Evolutionary conservation across 805 yeast genomes (phyloP).

Genomic region (Metschnikowia baotianmanensis): DNA sequence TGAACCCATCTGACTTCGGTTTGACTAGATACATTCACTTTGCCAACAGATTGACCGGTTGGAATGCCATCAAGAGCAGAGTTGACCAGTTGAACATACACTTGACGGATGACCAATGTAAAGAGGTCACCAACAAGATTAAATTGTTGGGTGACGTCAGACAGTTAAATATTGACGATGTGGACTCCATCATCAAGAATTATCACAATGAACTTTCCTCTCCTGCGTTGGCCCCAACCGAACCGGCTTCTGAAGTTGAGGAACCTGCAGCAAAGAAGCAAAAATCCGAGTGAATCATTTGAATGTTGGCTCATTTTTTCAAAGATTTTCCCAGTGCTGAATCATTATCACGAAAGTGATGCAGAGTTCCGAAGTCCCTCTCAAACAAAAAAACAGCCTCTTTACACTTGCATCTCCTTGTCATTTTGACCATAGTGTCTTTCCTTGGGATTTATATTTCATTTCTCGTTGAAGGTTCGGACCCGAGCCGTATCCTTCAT

Average conservation of each 20-base stretch:
- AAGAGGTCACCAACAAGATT: slow-evolving; percentile 53
- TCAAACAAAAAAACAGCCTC: slow-evolving; percentile 7
- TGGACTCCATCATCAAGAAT: slow-evolving; percentile 56
- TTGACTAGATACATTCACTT: slow-evolving; percentile 60
- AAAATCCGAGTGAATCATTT: slow-evolving; percentile 24
- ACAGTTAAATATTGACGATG: slow-evolving; percentile 59
- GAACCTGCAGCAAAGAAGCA: slow-evolving; percentile 41
- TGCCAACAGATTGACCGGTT: slow-evolving; percentile 60
- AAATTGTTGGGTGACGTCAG: slow-evolving; percentile 59
- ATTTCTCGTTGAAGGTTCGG: slow-evolving; percentile 8
- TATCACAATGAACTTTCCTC: slow-evolving; percentile 45
- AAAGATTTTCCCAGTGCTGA: slow-evolving; percentile 7
- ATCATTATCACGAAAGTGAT: slow-evolving; percentile 8
- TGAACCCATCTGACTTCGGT: slow-evolving; percentile 58
- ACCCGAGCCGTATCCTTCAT: neutral
- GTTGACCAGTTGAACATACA: slow-evolving; percentile 58
- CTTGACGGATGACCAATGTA: slow-evolving; percentile 55
- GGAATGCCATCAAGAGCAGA: slow-evolving; percentile 62
- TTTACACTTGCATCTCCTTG: slow-evolving; percentile 9
- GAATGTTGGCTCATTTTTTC: slow-evolving; percentile 7
- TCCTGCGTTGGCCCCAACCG: slow-evolving; percentile 28
- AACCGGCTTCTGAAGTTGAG: slow-evolving; percentile 21
- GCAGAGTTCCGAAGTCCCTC: slow-evolving; percentile 11
- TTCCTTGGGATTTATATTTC: slow-evolving; percentile 8
- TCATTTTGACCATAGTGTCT: slow-evolving; percentile 8